Base-by-base conservation (phyloP, 306 rosid genomes). In the Cajanus cajan region DNA sequence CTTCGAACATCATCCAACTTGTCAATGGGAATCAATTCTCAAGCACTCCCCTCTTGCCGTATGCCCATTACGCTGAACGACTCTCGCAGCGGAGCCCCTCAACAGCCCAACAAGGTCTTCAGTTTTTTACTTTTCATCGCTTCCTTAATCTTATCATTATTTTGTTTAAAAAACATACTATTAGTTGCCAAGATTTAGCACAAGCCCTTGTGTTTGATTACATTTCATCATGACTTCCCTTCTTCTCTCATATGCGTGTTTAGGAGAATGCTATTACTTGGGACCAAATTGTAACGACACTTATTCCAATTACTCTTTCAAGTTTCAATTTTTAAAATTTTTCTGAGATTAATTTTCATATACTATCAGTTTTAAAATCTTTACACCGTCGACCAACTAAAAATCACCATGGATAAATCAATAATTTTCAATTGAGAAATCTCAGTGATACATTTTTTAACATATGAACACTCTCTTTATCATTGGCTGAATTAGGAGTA, bases 91-190 rank as follows among this genome's bases (percentile, higher is more conserved):
- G 77, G 77, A 51, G 44, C 64, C 62, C 65, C 83, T 16, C 82
- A 66, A 40, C 76, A 55, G 31, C 63, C 7, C 6, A 72, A 69
- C 39, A 88, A 85, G 87, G 91, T 84, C 21, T 55, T 71, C 66
- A 7, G 7, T 50, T 64, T 48, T 5, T 24, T 47, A 14, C 43
- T 41, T 6, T 2, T 31, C 73, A 48, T 70, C 63, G 9, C 45
- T 31, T 50, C 19, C 0, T 16, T 48, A n/a, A 31, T 16, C 34
- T 28, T 33, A 2, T 33, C 0, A 15, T 47, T 13, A 4, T 50
- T 15, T 57, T 22, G 25, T 57, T 57, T 57, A 25, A 24, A 4
- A 43, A 40, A 13, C 54, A 41, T 45, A 4, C 54, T 41, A 22
- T 67, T 8, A 41, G 48, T 18, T 66, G 9, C 13, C 0, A 12